phyloP scores from a whole-genome alignment of 306 rosid species.

The Lathyrus sativus region DNA sequence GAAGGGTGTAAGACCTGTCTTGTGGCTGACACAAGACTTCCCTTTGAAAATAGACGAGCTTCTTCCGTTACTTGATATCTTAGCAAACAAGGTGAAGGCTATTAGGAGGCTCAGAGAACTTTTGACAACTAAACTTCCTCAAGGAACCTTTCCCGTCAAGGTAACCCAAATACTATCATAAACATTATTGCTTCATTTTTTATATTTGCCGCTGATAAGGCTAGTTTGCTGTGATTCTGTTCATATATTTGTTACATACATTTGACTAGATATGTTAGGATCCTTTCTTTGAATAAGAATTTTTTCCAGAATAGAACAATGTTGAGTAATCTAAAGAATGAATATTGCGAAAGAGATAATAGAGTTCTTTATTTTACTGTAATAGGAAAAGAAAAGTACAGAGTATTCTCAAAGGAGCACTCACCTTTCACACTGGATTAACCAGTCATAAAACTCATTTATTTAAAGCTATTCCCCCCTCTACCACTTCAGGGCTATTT shows the following conservation, averaged over 20 bases:
- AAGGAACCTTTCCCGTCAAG: constrained; percentile 95
- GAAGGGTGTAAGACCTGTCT: constrained; percentile 92
- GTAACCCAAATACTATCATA: constrained; percentile 46
- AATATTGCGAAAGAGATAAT: neutral
- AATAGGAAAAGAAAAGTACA: neutral
- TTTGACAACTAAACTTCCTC: constrained; percentile 94
- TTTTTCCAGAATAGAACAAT: neutral
- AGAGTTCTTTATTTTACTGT: neutral
- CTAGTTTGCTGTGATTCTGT: constrained; percentile 21
- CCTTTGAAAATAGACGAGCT: constrained; percentile 96
- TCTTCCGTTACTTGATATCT: constrained; percentile 90
- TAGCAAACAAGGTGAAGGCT: constrained; percentile 98
- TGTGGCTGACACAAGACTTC: constrained; percentile 97
- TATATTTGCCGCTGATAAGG: neutral
- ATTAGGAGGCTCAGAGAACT: constrained; percentile 94
- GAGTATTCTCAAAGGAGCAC: neutral
- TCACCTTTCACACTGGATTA: neutral
- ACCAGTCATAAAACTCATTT: neutral
- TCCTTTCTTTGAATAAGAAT: neutral
- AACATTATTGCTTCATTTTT: neutral
- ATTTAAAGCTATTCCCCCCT: neutral
- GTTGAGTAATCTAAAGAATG: neutral
- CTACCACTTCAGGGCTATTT: neutral
- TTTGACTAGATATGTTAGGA: neutral
- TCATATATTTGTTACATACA: neutral